Evolutionary conservation across 352 stramenopile species (phyloP).

Genomic region (Globisporangium solare): DNA sequence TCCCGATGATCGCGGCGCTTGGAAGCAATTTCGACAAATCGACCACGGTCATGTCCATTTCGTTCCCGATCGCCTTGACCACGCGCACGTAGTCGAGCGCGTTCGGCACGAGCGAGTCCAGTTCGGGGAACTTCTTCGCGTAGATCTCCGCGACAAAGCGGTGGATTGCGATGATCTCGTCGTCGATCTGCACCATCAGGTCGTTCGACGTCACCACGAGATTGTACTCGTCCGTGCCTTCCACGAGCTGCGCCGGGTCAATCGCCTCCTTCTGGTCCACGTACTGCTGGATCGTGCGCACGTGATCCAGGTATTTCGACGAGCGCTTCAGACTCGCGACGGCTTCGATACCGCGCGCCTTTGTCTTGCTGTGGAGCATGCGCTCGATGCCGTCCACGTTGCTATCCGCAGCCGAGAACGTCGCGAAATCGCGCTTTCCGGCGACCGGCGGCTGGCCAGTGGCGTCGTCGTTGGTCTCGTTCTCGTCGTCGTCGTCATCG

Average conservation of each 20-base stretch:
- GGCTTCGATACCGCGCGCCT: slow-evolving; percentile 48
- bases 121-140: slow-evolving; percentile 91
- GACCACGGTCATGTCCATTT: slow-evolving; percentile 92
- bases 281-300: slow-evolving; percentile 61
- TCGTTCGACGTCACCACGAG: slow-evolving; percentile 90
- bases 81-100: slow-evolving; percentile 91
- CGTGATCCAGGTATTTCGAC: slow-evolving; percentile 61
- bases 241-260: slow-evolving; percentile 33
- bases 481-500: slow-evolving; percentile 18
- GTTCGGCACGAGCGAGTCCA: slow-evolving; percentile 92
- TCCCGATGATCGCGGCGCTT: slow-evolving; percentile 91
- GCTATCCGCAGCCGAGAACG: slow-evolving; percentile 16
- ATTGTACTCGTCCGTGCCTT: slow-evolving; percentile 74
- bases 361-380: slow-evolving; percentile 34
- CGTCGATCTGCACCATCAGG: slow-evolving; percentile 91
- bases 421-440: slow-evolving; percentile 21
- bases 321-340: slow-evolving; percentile 76
- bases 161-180: slow-evolving; percentile 90
- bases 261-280: slow-evolving; percentile 29
- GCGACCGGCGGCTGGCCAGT: slow-evolving; percentile 10
- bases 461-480: slow-evolving; percentile 17
- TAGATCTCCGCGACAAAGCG: slow-evolving; percentile 91
- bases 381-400: slow-evolving; percentile 29
- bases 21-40: slow-evolving; percentile 89
- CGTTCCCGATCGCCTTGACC: slow-evolving; percentile 90